Conservation (phyloP, 768 basidiomycete species). For the Termitomyces sp. region DNA sequence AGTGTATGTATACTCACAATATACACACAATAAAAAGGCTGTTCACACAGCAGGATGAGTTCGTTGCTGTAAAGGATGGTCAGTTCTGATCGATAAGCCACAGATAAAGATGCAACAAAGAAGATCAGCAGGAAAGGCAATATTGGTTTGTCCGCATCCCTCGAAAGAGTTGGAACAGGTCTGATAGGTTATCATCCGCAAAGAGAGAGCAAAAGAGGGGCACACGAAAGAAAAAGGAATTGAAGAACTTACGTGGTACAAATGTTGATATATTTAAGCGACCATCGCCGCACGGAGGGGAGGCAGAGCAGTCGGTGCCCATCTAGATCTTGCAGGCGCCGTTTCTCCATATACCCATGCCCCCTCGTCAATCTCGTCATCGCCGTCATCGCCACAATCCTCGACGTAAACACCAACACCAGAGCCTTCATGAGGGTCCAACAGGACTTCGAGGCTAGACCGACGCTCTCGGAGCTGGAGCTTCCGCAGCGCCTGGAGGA, state of each 20-base stretch:
- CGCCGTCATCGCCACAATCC: conserved; percentile 50
- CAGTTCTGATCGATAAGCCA: conserved; percentile 12
- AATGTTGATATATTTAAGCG: conserved; percentile 17
- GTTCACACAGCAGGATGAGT: background rate
- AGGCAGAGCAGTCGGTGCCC: conserved; percentile 57
- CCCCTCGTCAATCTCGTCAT: conserved; percentile 39
- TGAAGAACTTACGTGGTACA: conserved; percentile 12
- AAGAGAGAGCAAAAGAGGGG: conserved; percentile 8
- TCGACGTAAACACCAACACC: conserved; percentile 81
- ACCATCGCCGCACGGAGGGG: conserved; percentile 33
- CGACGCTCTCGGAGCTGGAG: conserved; percentile 53
- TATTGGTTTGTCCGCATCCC: conserved; percentile 54
- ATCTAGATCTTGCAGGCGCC: conserved; percentile 47
- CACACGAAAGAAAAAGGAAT: background rate
- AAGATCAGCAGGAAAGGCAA: conserved; percentile 56
- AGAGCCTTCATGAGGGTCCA: conserved; percentile 64
- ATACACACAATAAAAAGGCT: conserved; percentile 14
- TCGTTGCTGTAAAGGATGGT: conserved; percentile 6
- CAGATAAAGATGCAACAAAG: conserved; percentile 4
- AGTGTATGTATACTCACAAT: conserved; percentile 32
- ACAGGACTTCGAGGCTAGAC: conserved; percentile 48
- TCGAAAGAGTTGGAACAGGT: conserved; percentile 67
- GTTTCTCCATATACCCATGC: conserved; percentile 67
- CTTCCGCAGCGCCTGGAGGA: conserved; percentile 72
- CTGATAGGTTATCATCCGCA: conserved; percentile 66